phyloP scores from a whole-genome alignment of 139 green algal species.

The Haematococcus lacustris region DNA sequence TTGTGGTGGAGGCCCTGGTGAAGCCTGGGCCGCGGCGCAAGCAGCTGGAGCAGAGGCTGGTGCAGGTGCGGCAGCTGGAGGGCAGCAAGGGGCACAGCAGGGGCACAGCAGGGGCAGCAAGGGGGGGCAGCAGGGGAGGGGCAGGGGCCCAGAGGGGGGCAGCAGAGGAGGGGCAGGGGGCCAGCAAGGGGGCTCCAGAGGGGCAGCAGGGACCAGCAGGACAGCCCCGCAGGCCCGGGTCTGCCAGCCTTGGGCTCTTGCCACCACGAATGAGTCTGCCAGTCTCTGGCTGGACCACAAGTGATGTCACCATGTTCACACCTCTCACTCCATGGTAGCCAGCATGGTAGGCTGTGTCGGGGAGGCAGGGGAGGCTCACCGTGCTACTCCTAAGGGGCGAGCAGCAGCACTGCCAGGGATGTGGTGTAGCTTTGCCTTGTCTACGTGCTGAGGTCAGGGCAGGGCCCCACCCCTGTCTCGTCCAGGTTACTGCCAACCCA shows the following conservation, averaged over 20 bases:
- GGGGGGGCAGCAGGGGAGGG: background rate
- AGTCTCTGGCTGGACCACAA: too few species aligned
- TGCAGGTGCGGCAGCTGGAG: constrained; percentile 16
- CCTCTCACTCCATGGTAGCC: too few species aligned
- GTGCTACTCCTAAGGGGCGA: too few species aligned
- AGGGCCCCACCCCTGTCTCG: too few species aligned
- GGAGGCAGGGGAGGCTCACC: too few species aligned
- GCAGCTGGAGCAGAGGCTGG: constrained; percentile 30
- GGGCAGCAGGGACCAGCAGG: background rate
- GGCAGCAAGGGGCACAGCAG: background rate
- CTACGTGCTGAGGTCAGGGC: too few species aligned
- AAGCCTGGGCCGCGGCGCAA: constrained; percentile 10
- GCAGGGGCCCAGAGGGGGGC: background rate
- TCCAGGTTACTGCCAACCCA: too few species aligned
- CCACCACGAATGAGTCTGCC: background rate
- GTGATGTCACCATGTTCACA: too few species aligned
- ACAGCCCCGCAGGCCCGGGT: background rate
- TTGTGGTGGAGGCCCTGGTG: constrained; percentile 50
- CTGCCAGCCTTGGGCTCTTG: background rate
- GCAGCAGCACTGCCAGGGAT: too few species aligned
- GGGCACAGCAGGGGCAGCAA: too few species aligned
- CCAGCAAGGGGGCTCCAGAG: background rate
- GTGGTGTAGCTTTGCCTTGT: too few species aligned
- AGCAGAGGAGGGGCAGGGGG: background rate
- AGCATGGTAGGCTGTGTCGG: too few species aligned